Evolutionary conservation across 2,329 filamentous ascomycete genomes (phyloP).

Genomic region (Cercospora zeae-maydis): DNA sequence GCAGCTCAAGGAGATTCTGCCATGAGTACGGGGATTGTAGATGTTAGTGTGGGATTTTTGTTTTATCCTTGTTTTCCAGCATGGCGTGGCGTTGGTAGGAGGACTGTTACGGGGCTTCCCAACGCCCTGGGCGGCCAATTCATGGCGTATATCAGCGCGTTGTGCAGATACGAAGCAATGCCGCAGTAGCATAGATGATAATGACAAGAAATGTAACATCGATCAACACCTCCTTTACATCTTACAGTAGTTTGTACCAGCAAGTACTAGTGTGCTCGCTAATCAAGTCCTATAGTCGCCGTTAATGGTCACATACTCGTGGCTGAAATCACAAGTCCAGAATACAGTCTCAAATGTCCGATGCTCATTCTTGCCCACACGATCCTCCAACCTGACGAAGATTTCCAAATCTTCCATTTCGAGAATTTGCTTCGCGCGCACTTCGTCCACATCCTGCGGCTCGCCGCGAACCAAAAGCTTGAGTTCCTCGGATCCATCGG

Average conservation of each 20-base stretch:
- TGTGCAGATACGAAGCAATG: slow-evolving; percentile 1
- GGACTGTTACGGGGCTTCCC: not conserved
- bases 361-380: slow-evolving; percentile 6
- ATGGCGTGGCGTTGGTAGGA: slow-evolving; percentile 7
- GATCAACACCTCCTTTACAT: not conserved
- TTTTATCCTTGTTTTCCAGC: not conserved
- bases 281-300: slow-evolving; percentile 61
- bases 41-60: not conserved
- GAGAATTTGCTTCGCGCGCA: slow-evolving; percentile 71
- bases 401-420: slow-evolving; percentile 78
- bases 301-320: slow-evolving; percentile 73
- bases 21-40: slow-evolving; percentile 28
- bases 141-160: not conserved
- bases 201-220: not conserved
- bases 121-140: not conserved
- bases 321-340: slow-evolving; percentile 84
- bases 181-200: slow-evolving; percentile 5
- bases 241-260: not conserved
- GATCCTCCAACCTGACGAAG: slow-evolving; percentile 65
- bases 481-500: slow-evolving; percentile 71
- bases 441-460: slow-evolving; percentile 74
- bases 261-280: not conserved
- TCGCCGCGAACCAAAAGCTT: slow-evolving; percentile 75
- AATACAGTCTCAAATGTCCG: slow-evolving; percentile 58
- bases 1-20: slow-evolving; percentile 72